Evolutionary conservation across 2,329 filamentous ascomycete species (phyloP).

Genomic region (Sclerotiophoma versabilis): DNA sequence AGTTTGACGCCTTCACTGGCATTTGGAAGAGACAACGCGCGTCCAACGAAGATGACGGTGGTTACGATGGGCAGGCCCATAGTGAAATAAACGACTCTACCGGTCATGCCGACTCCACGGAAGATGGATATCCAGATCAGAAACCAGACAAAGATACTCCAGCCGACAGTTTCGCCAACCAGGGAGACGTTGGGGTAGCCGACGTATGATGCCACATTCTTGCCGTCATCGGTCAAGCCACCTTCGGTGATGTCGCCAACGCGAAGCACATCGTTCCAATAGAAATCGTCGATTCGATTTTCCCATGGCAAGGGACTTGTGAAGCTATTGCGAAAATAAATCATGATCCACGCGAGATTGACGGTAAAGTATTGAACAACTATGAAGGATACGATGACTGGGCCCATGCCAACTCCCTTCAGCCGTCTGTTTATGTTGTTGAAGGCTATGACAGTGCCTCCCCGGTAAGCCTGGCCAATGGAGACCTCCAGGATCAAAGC

Average conservation of each 20-base stretch:
- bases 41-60: constrained; percentile 63
- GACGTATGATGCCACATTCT: constrained; percentile 53
- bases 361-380: constrained; percentile 66
- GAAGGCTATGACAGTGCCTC: constrained; percentile 62
- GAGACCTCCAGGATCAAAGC: constrained; percentile 63
- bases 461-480: constrained; percentile 62
- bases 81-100: constrained; percentile 67
- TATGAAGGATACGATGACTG: constrained; percentile 60
- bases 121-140: constrained; percentile 67
- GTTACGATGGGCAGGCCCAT: constrained; percentile 66
- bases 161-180: constrained; percentile 64
- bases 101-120: constrained; percentile 64
- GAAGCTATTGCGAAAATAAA: constrained; percentile 65
- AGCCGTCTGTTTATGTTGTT: constrained; percentile 60
- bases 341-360: constrained; percentile 66
- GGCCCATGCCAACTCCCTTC: constrained; percentile 62
- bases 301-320: constrained; percentile 63
- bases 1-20: constrained; percentile 61
- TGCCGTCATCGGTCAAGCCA: constrained; percentile 44
- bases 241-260: constrained; percentile 55
- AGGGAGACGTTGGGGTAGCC: constrained; percentile 57
- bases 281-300: constrained; percentile 60
- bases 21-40: constrained; percentile 62
- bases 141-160: constrained; percentile 67
- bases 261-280: constrained; percentile 57